Conservation (phyloP, 129 eudicot genomes). For the Flaveria sonorensis region DNA sequence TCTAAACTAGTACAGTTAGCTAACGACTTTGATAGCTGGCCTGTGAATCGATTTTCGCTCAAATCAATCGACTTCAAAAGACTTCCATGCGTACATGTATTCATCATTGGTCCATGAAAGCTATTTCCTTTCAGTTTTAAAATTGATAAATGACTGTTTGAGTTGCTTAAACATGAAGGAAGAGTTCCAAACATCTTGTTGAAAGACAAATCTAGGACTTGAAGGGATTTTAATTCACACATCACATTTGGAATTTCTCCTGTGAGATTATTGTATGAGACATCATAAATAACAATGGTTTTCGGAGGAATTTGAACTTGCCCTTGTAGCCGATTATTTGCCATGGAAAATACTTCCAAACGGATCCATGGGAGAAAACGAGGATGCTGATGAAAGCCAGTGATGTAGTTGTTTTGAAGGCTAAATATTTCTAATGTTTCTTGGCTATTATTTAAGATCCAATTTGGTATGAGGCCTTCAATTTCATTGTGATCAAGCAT, state of each 20-base stretch:
- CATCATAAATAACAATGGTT: neutral
- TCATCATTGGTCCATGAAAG: conserved; percentile 17
- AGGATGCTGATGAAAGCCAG: too few relatives aligned
- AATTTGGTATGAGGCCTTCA: neutral
- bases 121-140: conserved; percentile 2
- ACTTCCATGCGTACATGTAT: neutral
- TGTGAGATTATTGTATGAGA: neutral
- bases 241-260: conserved; percentile 21
- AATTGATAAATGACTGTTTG: neutral
- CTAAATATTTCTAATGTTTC: too few relatives aligned
- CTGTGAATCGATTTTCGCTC: conserved; percentile 16
- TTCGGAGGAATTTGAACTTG: neutral
- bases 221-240: conserved; percentile 17
- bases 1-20: conserved; percentile 11
- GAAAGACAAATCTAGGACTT: conserved; percentile 19
- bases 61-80: conserved; percentile 20
- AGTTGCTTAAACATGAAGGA: conserved; percentile 23
- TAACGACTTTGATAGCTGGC: neutral
- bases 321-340: neutral
- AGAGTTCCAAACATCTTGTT: conserved; percentile 20
- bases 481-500: neutral
- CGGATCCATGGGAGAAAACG: too few relatives aligned
- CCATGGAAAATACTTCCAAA: too few relatives aligned
- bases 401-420: too few relatives aligned
- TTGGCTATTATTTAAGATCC: too few relatives aligned